Percentiles rank a stretch among this genome's conserved stretches.
Conservation (phyloP, 257 asterid genomes). For the Rubia yunnanensis region DNA sequence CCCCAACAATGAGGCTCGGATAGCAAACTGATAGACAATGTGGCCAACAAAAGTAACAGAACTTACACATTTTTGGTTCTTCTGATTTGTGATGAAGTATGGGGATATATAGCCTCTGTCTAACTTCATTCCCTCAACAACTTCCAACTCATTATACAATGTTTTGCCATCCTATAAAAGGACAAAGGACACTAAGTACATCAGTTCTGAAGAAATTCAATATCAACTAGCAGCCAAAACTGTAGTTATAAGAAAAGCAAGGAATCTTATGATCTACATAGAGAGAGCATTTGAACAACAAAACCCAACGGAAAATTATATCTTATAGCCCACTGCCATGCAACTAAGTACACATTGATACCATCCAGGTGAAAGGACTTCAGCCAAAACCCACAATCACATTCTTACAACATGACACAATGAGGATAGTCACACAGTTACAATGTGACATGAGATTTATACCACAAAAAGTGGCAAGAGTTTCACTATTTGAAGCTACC, state of each 20-base stretch:
- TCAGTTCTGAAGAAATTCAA: too few species aligned
- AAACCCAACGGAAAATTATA: too few species aligned
- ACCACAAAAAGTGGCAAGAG: too few species aligned
- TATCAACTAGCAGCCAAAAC: too few species aligned
- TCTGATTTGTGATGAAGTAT: slow-evolving; percentile 80
- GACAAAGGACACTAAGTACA: neutral
- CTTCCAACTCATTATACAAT: slow-evolving; percentile 78
- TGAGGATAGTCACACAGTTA: too few species aligned
- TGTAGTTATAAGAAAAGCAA: neutral
- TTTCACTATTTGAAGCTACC: too few species aligned
- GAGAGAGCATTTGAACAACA: too few species aligned
- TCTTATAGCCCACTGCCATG: too few species aligned
- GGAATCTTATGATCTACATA: too few species aligned
- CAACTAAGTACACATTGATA: too few species aligned
- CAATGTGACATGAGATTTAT: too few species aligned
- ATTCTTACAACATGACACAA: neutral
- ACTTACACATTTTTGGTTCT: slow-evolving; percentile 94
- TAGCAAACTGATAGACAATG: neutral
- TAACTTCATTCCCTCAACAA: slow-evolving; percentile 95
- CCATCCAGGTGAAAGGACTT: too few species aligned
- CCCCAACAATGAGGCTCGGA: neutral
- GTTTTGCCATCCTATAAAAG: slow-evolving; percentile 81
- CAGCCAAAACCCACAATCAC: neutral
- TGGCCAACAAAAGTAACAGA: neutral
- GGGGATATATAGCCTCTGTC: slow-evolving; percentile 96